A percentile compares a stretch with the other conserved stretches of the same genome.
These are phyloP conservation scores for Aspergillus sclerotiicarbonarius DNA, from an alignment of 495 filamentous ascomycete species.

Conservation along the genomic window DNA sequence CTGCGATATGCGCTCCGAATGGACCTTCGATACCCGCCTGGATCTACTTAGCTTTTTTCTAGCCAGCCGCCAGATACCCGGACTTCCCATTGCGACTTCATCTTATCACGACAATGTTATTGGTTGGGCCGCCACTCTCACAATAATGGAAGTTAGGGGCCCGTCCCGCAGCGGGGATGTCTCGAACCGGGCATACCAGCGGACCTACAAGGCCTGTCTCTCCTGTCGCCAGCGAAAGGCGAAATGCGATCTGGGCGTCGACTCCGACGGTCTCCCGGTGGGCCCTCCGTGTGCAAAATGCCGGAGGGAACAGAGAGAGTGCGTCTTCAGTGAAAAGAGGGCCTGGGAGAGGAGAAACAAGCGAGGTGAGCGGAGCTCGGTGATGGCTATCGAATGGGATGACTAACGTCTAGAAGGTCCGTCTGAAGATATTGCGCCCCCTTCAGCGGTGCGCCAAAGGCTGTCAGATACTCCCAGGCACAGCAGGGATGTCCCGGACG, in stretches of 20 bases:
- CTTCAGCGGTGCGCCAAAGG: constrained; percentile 9
- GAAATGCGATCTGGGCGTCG: constrained; percentile 50
- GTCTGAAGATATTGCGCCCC: constrained; percentile 6
- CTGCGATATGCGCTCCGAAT: constrained; percentile 7
- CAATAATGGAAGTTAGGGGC: constrained; percentile 40
- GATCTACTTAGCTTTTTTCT: constrained; percentile 2
- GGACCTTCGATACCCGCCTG: constrained; percentile 14
- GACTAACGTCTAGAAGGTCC: constrained; percentile 5
- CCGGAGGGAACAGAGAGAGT: constrained; percentile 84
- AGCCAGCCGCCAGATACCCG: background rate
- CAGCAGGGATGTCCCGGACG: constrained; percentile 9
- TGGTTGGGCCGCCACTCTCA: constrained; percentile 16
- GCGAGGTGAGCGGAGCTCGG: constrained; percentile 24
- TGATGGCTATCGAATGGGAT: background rate
- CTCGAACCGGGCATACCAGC: constrained; percentile 42
- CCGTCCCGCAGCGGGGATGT: constrained; percentile 26
- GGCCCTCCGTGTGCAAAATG: constrained; percentile 93
- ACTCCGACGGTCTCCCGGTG: constrained; percentile 72
- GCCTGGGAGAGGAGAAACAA: constrained; percentile 44
- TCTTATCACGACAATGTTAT: constrained; percentile 18
- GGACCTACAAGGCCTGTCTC: constrained; percentile 50
- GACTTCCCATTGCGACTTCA: background rate
- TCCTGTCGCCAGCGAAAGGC: constrained; percentile 49
- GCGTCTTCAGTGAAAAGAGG: constrained; percentile 83
- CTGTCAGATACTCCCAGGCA: constrained; percentile 2